Percentiles rank a stretch among this genome's conserved stretches.
Conservation (phyloP, 1,284 basidiomycete genomes). For the Trichosporon sp. region DNA sequence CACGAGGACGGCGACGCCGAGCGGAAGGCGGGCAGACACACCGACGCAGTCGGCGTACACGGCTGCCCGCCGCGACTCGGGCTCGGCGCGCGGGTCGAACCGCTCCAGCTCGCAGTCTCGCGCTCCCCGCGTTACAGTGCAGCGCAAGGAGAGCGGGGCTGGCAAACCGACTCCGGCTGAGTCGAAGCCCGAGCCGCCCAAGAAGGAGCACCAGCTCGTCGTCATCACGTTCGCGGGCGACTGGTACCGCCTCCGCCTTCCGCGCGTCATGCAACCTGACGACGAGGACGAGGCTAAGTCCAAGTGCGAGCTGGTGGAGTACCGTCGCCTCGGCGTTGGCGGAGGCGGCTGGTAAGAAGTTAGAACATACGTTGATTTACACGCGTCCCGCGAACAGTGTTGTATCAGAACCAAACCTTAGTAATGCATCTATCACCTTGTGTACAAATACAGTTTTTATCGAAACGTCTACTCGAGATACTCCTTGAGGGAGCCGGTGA, state of each 20-base stretch:
- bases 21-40: constrained; percentile 26
- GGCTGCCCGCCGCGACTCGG: not conserved
- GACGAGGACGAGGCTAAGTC: constrained; percentile 26
- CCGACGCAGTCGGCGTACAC: constrained; percentile 24
- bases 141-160: constrained; percentile 6
- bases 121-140: constrained; percentile 3
- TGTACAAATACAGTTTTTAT: constrained; percentile 13
- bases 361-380: not conserved
- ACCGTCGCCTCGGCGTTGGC: constrained; percentile 49
- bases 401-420: not conserved
- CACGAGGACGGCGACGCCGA: constrained; percentile 41
- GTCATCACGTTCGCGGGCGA: constrained; percentile 84
- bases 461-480: constrained; percentile 46
- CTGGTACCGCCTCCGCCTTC: constrained; percentile 86
- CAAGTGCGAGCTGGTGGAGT: constrained; percentile 52
- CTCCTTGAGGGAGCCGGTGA: constrained; percentile 57
- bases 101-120: constrained; percentile 6
- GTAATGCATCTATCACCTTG: constrained; percentile 16
- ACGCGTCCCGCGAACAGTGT: not conserved
- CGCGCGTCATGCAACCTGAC: constrained; percentile 44
- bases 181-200: constrained; percentile 2
- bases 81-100: constrained; percentile 16
- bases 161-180: not conserved
- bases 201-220: constrained; percentile 64
- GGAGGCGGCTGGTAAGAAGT: constrained; percentile 47